These are phyloP conservation scores for Naumovozyma baii DNA, from an alignment of 805 yeast species.

Conservation along the genomic window DNA sequence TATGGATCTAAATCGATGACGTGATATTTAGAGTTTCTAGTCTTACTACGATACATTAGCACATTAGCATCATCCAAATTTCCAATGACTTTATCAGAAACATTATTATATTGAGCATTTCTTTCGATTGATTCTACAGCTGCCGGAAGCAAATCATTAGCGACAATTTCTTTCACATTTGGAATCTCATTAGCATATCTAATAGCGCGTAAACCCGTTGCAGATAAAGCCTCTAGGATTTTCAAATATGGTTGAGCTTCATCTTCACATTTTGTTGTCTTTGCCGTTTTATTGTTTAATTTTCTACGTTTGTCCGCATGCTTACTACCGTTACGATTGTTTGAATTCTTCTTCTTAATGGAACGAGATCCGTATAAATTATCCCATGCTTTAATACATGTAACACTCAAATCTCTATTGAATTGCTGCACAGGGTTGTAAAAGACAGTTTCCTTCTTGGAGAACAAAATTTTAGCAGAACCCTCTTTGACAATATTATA, in stretches of 20 bases:
- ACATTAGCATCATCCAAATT: constrained; percentile 87
- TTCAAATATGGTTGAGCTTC: constrained; percentile 41
- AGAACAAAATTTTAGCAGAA: constrained; percentile 68
- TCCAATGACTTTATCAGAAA: constrained; percentile 47
- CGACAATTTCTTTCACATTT: constrained; percentile 58
- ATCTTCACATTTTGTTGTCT: background rate
- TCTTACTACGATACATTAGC: constrained; percentile 49
- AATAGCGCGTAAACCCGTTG: constrained; percentile 90
- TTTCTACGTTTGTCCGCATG: constrained; percentile 20
- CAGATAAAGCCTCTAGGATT: constrained; percentile 83
- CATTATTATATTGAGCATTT: constrained; percentile 60
- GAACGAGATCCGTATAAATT: constrained; percentile 40
- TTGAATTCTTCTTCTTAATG: constrained; percentile 16
- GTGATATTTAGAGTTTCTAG: constrained; percentile 48
- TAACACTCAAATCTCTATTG: constrained; percentile 81
- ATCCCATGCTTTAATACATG: constrained; percentile 82
- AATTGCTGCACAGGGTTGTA: constrained; percentile 96
- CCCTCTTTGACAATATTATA: constrained; percentile 60
- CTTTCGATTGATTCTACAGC: constrained; percentile 76
- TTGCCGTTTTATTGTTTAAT: constrained; percentile 19
- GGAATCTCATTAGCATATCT: constrained; percentile 91
- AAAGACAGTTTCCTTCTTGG: constrained; percentile 75
- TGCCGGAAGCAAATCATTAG: constrained; percentile 78
- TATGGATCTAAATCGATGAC: constrained; percentile 93
- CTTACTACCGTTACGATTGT: constrained; percentile 8